A percentile compares a stretch with the other conserved stretches of the same genome.
Evolutionary conservation across 306 rosid species (phyloP).

Genomic region (Lathyrus aphaca): DNA sequence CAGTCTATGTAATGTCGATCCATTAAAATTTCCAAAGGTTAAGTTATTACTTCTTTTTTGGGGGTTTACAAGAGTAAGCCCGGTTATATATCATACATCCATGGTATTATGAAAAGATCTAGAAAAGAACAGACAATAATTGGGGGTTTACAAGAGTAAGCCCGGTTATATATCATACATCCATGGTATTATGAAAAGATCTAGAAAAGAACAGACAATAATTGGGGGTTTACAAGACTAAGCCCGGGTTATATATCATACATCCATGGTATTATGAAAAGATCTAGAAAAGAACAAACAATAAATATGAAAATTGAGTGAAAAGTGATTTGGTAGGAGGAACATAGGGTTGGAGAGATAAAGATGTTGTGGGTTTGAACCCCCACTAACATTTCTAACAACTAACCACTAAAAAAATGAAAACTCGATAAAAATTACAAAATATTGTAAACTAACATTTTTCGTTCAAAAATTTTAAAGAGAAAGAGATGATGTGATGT

Average conservation of each 20-base stretch:
- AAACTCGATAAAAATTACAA: neutral
- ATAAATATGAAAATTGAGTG: neutral
- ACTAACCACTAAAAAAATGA: neutral
- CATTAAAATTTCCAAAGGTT: slow-evolving; percentile 3
- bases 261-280: neutral
- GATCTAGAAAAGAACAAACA: slow-evolving; percentile 21
- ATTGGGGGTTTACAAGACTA: neutral
- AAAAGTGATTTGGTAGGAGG: neutral
- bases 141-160: neutral
- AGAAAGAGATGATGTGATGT: neutral
- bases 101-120: neutral
- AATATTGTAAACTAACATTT: no score
- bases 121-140: slow-evolving; percentile 16
- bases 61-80: neutral
- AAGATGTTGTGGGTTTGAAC: neutral
- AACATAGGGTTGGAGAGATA: neutral
- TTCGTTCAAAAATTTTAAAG: neutral
- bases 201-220: slow-evolving; percentile 18
- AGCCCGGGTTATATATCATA: slow-evolving; percentile 15
- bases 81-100: slow-evolving; percentile 9
- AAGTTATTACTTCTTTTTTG: neutral
- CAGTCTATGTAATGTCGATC: neutral
- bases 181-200: neutral
- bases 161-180: slow-evolving; percentile 12
- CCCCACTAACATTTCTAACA: slow-evolving; percentile 5